These are phyloP conservation scores for Rosellinia necatrix DNA, from an alignment of 2,329 filamentous ascomycete genomes.

Conservation along the genomic window DNA sequence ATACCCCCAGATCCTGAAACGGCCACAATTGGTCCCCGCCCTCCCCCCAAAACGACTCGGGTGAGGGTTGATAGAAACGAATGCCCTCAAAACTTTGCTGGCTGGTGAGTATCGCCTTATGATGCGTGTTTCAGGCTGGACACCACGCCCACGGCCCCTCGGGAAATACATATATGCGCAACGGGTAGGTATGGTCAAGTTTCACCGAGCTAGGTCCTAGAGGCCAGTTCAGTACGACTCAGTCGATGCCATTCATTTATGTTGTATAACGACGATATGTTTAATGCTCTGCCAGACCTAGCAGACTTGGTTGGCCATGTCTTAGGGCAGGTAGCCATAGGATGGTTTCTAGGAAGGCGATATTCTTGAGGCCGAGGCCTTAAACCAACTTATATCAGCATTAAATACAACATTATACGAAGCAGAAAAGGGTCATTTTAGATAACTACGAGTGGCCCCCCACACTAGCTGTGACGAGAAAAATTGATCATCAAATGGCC, in stretches of 20 bases:
- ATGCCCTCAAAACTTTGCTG: too few species aligned
- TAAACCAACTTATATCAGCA: too few species aligned
- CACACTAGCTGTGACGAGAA: neutral
- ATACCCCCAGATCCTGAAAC: too few species aligned
- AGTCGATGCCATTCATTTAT: neutral
- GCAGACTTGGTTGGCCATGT: neutral
- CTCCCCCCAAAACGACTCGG: neutral
- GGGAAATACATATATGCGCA: neutral
- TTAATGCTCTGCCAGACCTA: constrained; percentile 5
- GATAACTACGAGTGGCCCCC: too few species aligned
- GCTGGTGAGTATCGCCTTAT: too few species aligned
- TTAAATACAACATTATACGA: too few species aligned
- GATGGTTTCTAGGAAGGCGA: neutral
- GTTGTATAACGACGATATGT: neutral
- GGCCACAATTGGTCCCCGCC: too few species aligned
- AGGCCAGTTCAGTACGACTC: neutral
- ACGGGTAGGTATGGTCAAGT: neutral
- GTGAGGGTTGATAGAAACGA: too few species aligned
- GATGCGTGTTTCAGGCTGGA: neutral
- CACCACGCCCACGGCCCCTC: neutral
- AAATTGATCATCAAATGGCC: neutral
- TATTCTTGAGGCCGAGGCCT: neutral
- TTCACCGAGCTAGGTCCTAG: neutral
- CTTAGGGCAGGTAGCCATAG: neutral
- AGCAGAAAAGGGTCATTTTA: too few species aligned